Evolutionary conservation across 257 asterid genomes (phyloP).

Genomic region (Penstemon barbatus): DNA sequence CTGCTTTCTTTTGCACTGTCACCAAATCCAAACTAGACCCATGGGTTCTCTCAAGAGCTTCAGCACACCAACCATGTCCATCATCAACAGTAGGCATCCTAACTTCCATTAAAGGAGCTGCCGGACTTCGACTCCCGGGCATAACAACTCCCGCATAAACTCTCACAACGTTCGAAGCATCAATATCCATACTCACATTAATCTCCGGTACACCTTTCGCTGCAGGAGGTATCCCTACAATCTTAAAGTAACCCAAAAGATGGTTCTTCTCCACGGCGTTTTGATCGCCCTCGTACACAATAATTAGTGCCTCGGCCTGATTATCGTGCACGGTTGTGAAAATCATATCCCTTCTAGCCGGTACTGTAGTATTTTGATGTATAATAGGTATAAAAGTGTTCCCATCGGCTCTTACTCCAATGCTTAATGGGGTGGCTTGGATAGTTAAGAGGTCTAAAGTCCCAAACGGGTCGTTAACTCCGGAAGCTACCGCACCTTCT

Average conservation of each 20-base stretch:
- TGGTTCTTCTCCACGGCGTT: slow-evolving; percentile 51
- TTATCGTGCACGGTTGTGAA: slow-evolving; percentile 72
- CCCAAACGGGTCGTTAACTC: slow-evolving; percentile 73
- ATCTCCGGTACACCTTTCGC: slow-evolving; percentile 80
- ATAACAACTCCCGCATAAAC: slow-evolving; percentile 59
- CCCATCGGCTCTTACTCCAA: slow-evolving; percentile 68
- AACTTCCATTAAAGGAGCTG: slow-evolving; percentile 68
- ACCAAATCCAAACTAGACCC: slow-evolving; percentile 69
- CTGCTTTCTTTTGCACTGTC: slow-evolving; percentile 53
- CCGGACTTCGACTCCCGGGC: slow-evolving; percentile 43
- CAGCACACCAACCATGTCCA: slow-evolving; percentile 89
- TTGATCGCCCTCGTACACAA: slow-evolving; percentile 71
- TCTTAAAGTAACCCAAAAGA: slow-evolving; percentile 72
- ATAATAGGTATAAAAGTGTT: slow-evolving; percentile 56
- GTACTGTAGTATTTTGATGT: slow-evolving; percentile 57
- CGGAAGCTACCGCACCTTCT: slow-evolving; percentile 85
- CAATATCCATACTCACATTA: slow-evolving; percentile 69
- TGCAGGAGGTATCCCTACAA: slow-evolving; percentile 69
- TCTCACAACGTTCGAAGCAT: slow-evolving; percentile 60
- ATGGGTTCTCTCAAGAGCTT: slow-evolving; percentile 54
- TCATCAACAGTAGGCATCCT: slow-evolving; percentile 85
- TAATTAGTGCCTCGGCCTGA: slow-evolving; percentile 70
- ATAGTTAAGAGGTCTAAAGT: slow-evolving; percentile 69
- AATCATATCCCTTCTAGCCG: slow-evolving; percentile 56
- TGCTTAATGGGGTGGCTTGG: slow-evolving; percentile 69